These are phyloP conservation scores for Trapa incisa DNA, from an alignment of 345 rosid species.

Conservation along the genomic window DNA sequence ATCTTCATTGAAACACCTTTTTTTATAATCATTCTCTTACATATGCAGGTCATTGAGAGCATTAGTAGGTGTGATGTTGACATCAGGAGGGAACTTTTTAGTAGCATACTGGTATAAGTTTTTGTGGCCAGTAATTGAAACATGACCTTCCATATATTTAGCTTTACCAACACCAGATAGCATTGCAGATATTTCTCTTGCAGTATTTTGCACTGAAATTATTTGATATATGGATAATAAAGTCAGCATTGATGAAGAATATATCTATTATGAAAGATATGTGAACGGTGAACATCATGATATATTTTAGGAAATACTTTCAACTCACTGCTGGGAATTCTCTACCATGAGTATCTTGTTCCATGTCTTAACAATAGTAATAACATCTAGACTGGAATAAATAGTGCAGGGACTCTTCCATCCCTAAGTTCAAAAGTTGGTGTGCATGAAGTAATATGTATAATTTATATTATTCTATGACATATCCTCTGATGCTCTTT, in stretches of 20 bases:
- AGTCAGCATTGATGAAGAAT: background rate
- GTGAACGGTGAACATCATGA: background rate
- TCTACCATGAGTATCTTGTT: background rate
- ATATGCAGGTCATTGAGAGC: constrained; percentile 80
- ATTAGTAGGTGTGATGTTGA: constrained; percentile 89
- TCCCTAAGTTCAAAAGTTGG: background rate
- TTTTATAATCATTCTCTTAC: constrained; percentile 5
- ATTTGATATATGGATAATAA: background rate
- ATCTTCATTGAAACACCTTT: background rate
- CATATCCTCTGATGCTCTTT: constrained; percentile 3
- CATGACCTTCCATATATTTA: background rate
- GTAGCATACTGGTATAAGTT: constrained; percentile 74
- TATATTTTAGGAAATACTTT: background rate
- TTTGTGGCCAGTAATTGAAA: background rate
- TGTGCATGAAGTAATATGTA: no score
- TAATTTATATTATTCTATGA: no score
- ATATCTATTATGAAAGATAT: background rate
- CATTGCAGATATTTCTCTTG: background rate
- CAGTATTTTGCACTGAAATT: background rate
- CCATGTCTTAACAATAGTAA: background rate
- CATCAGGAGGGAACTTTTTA: constrained; percentile 83
- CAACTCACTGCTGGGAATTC: background rate
- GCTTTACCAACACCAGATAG: background rate
- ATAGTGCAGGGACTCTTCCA: background rate
- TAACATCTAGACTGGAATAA: no score